A percentile compares a stretch with the other conserved stretches of the same genome.
Conservation (phyloP, 2,329 filamentous ascomycete genomes). For the Purpureocillium lavendulum region DNA sequence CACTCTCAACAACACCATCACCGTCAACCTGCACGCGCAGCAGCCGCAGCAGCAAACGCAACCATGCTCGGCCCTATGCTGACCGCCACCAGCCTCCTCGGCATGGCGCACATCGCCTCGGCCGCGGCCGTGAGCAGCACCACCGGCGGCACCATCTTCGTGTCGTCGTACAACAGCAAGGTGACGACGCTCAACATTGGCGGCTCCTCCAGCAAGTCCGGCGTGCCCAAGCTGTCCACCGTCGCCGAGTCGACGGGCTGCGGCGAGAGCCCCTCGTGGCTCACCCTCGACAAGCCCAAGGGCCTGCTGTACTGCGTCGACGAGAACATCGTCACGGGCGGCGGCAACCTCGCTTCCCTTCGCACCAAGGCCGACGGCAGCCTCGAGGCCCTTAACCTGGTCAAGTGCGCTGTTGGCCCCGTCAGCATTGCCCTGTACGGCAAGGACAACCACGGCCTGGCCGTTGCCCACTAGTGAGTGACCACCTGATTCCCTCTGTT, state of each 20-base stretch:
- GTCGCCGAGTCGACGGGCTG: slow-evolving; percentile 30
- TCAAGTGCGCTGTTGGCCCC: slow-evolving; percentile 29
- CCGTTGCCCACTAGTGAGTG: slow-evolving; percentile 38
- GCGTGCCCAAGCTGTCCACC: slow-evolving; percentile 24
- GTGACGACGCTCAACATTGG: slow-evolving; percentile 39
- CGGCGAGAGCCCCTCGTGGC: slow-evolving; percentile 53
- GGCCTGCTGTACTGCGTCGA: slow-evolving; percentile 51
- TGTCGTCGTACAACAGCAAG: slow-evolving; percentile 38
- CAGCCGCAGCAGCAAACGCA: too few relatives aligned
- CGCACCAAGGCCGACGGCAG: slow-evolving; percentile 26
- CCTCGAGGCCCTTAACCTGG: slow-evolving; percentile 27
- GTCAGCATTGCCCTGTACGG: slow-evolving; percentile 37
- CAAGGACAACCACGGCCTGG: slow-evolving; percentile 26
- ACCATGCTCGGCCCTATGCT: too few relatives aligned
- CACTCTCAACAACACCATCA: too few relatives aligned
- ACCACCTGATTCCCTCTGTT: not conserved
- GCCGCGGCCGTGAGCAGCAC: slow-evolving; percentile 12
- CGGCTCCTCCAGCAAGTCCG: not conserved
- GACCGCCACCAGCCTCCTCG: too few relatives aligned
- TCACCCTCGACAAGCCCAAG: slow-evolving; percentile 43
- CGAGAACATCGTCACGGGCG: slow-evolving; percentile 40
- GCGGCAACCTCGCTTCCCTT: slow-evolving; percentile 39
- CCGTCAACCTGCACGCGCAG: too few relatives aligned
- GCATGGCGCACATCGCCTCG: too few relatives aligned
- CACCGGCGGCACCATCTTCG: slow-evolving; percentile 34